Base-by-base conservation (phyloP, 495 filamentous ascomycete genomes). In the Beverwykella pulmonaria region DNA sequence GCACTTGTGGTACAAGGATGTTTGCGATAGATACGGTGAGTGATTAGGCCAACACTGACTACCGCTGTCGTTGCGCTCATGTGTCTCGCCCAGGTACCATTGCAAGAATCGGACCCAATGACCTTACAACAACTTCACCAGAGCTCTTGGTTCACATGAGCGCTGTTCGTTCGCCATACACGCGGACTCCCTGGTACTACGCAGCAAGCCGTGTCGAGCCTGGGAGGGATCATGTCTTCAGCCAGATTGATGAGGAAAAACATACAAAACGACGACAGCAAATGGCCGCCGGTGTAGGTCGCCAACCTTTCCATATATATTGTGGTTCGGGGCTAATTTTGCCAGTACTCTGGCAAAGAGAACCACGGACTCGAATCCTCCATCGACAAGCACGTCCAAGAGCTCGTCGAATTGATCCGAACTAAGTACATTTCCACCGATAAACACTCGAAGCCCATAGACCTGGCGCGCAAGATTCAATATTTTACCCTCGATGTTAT, bases 401-500 rank as follows among this genome's bases (percentile, higher is more conserved):
- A 73, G 27, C 53, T 74, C 20, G 22, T 73, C 23, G 19, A 69
- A 19, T 65, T 76, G 2, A 71, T 76, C 57, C 48, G 65, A 22
- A 20, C 19, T 4, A 76, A 78, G 59, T 82, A 82, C 72, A 10
- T 47, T 44, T 23, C 52, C 32, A n/a, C 64, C 61, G 5, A 59
- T 67, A 15, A 58, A 48, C n/a, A 41, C 7, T 25, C 61, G 14
- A 73, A 70, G 29, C 69, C 73, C 0, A 75, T 82, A 65, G 80
- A 83, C 67, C 63, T 82, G 22, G 79, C 75, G 1, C 65, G 46
- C 14, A 75, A 75, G 32, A 67, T 74, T 0, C 77, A 79, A 25
- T 83, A 73, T 60, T 74, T 82, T 49, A 78, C 80, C 23, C 67
- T 82, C 3, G 82, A 84, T 57, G 75, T 82, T 7, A 79, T 83